These are phyloP conservation scores for Saccharomycopsis babjevae DNA, from an alignment of 805 yeast genomes.

Conservation along the genomic window DNA sequence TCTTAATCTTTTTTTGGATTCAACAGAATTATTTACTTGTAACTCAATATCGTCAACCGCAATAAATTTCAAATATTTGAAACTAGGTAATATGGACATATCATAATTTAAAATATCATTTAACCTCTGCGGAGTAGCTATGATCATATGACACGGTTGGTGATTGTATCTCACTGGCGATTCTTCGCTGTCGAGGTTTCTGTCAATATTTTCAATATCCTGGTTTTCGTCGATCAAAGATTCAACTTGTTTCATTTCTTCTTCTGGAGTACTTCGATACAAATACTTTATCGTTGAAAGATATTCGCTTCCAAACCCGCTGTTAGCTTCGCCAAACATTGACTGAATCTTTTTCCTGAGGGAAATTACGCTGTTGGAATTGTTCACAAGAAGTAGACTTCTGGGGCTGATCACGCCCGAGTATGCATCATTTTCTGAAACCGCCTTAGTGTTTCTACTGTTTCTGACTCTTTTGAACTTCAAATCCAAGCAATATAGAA, in stretches of 20 bases:
- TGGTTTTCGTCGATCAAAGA: neutral
- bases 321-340: neutral
- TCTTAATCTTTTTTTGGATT: neutral
- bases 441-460: neutral
- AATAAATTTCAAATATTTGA: conserved; percentile 1
- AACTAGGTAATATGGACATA: neutral
- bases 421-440: neutral
- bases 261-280: neutral
- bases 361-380: neutral
- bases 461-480: neutral
- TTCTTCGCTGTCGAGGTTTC: too few species aligned
- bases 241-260: neutral
- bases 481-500: conserved; percentile 1
- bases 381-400: neutral
- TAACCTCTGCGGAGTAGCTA: conserved; percentile 4
- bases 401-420: neutral
- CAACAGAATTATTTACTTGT: neutral
- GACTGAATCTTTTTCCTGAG: neutral
- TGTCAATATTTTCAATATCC: neutral
- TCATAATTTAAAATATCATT: neutral
- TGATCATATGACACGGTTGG: conserved; percentile 1
- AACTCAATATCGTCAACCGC: conserved; percentile 7
- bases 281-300: neutral
- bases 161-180: neutral
- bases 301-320: neutral